Evolutionary conservation across 805 yeast species (phyloP), one percentile per base, ranked within the genome.

Genomic region (Wickerhamiella azymoides): DNA sequence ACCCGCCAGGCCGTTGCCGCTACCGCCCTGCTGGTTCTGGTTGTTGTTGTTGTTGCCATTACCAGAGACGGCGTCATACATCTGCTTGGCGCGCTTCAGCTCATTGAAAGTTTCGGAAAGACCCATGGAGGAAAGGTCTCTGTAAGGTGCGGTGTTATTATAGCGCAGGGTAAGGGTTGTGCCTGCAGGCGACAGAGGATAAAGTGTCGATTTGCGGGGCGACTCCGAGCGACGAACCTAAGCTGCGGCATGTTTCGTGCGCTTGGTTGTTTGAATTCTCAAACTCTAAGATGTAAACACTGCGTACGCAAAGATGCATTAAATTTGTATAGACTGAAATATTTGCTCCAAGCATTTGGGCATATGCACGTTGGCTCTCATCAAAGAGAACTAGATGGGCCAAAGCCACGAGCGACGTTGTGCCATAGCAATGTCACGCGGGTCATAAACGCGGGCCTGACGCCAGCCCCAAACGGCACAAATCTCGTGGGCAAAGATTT

Each of bases 401-500:
- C 39, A 24, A 19, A 33, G 32, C 37, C 45, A 30, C 8, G 26
- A 36, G 5, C 42, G 13, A 10, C 47, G 13, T 36, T 33, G 27
- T 6, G 36, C 27, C 13, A 14, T 28, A 2, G 35, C 44, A 39
- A 26, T 36, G 25, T 16, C 33, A 7, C 13, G 18, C 5, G 45
- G 45, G 16, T 42, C 45, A n/a, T 42, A 42, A 11, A 76, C 85
- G 57, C 70, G 72, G 11, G 86, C 86, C 5, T 81, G 85, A 18
- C 69, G 57, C 83, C 92, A 82, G 39, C 84, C 78, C 64, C 75
- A 79, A 40, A 71, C 70, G 67, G 84, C 83, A 5, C 95, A 94
- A 36, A 89, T 64, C 57, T 89, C 96, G 60, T 88, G 96, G 8
- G 97, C 97, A 48, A 84, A 67, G 17, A 89, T 78, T 66, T 89